phyloP scores from a whole-genome alignment of 495 filamentous ascomycete genomes.

The Podospora bellae-mahoneyi region DNA sequence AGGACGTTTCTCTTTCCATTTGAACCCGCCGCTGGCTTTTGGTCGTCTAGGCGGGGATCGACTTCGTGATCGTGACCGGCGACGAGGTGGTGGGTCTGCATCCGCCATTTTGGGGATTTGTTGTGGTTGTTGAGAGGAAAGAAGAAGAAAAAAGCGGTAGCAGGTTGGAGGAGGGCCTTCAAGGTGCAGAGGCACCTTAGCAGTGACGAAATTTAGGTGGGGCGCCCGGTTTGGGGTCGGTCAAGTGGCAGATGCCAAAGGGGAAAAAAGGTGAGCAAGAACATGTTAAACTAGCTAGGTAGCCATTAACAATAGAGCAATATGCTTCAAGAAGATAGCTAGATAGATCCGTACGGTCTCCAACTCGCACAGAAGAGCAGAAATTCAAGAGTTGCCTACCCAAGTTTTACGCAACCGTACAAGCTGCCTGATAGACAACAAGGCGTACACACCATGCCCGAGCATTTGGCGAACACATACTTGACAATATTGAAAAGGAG shows the following conservation, averaged over 20 bases:
- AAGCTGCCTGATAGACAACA: no score
- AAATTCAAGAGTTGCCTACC: no score
- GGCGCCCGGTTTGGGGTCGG: slow-evolving; percentile 3
- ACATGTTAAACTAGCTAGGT: background rate
- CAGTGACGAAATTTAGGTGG: slow-evolving; percentile 27
- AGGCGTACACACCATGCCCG: no score
- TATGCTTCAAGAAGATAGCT: no score
- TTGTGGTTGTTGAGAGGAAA: background rate
- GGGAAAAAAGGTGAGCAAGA: background rate
- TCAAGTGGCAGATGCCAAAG: background rate
- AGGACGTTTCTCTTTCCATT: slow-evolving; percentile 62
- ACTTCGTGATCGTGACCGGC: slow-evolving; percentile 36
- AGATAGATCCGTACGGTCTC: no score
- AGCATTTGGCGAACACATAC: no score
- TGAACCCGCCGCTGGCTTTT: slow-evolving; percentile 46
- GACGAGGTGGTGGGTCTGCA: slow-evolving; percentile 15
- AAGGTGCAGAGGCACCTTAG: background rate
- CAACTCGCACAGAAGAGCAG: no score
- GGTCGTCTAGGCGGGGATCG: slow-evolving; percentile 35
- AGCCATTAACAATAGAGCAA: no score
- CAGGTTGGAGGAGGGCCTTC: background rate
- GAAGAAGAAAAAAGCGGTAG: background rate
- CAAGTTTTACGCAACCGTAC: no score
- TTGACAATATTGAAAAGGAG: no score
- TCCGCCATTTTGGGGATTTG: slow-evolving; percentile 29